phyloP scores from a whole-genome alignment of 441 rosid genomes.

The Adansonia gregorii region DNA sequence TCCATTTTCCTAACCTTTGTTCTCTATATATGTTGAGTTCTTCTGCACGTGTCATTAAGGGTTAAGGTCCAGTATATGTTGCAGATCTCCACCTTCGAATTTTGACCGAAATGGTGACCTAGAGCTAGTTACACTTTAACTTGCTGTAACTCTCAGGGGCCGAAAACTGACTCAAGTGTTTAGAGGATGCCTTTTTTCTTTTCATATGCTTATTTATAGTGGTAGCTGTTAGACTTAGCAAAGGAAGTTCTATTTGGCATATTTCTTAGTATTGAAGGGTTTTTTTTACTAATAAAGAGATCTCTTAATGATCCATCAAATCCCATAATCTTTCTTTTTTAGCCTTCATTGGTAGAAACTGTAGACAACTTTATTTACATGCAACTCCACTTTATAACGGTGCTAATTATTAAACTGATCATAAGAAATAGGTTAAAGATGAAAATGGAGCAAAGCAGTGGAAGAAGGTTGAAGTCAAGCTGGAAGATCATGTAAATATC shows the following conservation, averaged over 20 bases:
- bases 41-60: neutral
- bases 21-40: neutral
- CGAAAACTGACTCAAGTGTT: too few species aligned
- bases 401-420: neutral
- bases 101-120: neutral
- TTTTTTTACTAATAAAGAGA: too few species aligned
- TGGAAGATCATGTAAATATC: conserved; percentile 41
- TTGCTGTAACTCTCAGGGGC: too few species aligned
- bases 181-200: too few species aligned
- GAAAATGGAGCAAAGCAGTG: conserved; percentile 42
- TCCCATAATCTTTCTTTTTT: neutral
- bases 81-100: neutral
- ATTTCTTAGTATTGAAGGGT: neutral
- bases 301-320: neutral
- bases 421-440: conserved; percentile 37
- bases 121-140: too few species aligned
- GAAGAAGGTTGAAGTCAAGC: conserved; percentile 48
- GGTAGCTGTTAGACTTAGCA: too few species aligned
- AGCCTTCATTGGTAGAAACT: neutral
- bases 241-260: neutral
- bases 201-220: neutral
- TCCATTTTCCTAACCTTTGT: neutral
- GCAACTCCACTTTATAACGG: neutral
- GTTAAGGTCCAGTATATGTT: neutral
- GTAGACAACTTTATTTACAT: neutral